Percentiles rank a stretch among this genome's conserved stretches.
These are phyloP conservation scores for Mycena venus DNA, from an alignment of 768 basidiomycete genomes.

Conservation along the genomic window DNA sequence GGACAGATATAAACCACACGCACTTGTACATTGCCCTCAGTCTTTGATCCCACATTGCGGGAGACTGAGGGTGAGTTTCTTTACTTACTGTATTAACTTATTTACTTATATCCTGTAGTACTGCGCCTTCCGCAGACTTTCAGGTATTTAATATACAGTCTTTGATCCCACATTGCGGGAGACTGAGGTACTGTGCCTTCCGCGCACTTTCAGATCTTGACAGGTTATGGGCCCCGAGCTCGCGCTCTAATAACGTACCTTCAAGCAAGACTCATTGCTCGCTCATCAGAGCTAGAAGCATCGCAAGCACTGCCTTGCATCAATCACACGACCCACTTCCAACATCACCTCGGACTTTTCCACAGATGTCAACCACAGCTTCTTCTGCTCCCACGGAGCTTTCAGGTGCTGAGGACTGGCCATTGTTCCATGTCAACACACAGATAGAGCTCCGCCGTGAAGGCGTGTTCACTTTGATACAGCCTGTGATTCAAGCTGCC, in stretches of 20 bases:
- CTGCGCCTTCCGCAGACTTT: background rate
- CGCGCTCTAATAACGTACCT: background rate
- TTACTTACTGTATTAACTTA: background rate
- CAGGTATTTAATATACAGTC: slow-evolving; percentile 18
- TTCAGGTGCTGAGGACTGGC: background rate
- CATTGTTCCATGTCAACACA: background rate
- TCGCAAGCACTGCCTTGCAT: too few species aligned
- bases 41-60: slow-evolving; percentile 2
- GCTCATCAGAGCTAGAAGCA: background rate
- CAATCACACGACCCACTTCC: too few species aligned
- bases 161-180: slow-evolving; percentile 7
- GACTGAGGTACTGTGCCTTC: slow-evolving; percentile 9
- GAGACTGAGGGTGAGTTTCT: background rate
- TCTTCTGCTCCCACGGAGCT: background rate
- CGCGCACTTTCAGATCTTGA: slow-evolving; percentile 4
- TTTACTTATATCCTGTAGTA: background rate
- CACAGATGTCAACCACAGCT: too few species aligned
- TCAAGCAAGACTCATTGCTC: background rate
- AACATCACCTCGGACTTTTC: too few species aligned
- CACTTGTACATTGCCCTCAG: background rate
- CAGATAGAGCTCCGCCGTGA: background rate
- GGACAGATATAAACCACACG: background rate
- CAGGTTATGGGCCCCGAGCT: too few species aligned
- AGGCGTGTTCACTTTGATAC: background rate
- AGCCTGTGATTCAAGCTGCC: background rate